Base-by-base conservation (phyloP, 2,329 filamentous ascomycete species). In the Cercospora brassicicola region DNA sequence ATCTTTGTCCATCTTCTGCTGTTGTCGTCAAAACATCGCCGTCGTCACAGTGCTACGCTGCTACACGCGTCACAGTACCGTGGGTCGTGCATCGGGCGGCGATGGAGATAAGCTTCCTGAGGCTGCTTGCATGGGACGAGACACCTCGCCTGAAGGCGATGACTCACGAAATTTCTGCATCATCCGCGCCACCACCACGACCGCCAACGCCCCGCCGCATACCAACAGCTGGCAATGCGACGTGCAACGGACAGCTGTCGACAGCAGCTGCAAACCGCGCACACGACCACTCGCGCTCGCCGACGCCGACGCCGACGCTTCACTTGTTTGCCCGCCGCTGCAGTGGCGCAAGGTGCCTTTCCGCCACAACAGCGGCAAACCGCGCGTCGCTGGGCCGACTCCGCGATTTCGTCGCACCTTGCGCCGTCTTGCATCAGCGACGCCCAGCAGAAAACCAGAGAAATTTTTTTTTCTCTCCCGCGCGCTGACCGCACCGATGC, bases 41-140 rank as follows among this genome's bases (percentile, higher is more conserved):
- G 45, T 48, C 45, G 15, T 10, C 30, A 23, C 18, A 23, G 20
- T 20, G 36, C 36, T 42, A n/a, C 36, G 36, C 36, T 42, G 36
- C 36, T 42, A 42, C 36, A 42, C 51, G 20, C 28, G 18, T 53
- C 57, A 62, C 11, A 3, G 23, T 15, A 18, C 15, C 48, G 62
- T 51, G n/a, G n/a, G 57, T 59, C 20, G 57, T 53, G 62, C 62
- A 57, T 64, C 48, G 51, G 62, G 48, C 48, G 62, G 30, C 48
- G 48, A 36, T 42, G 33, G 51, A 64, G 62, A 64, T 64, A 64
- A 64, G 62, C 62, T 64, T 64, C 62, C 48, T 57, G 60, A 36
- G 60, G 60, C 60, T 51, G 48, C 33, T 30, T 56, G 30, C 30
- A 39, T 15, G 42, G 42, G 42, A 51, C 39, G 28, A 30, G 36